Percentiles rank a stretch among this genome's conserved stretches.
phyloP scores from a whole-genome alignment of 345 rosid genomes.

The Gossypium raimondii region DNA sequence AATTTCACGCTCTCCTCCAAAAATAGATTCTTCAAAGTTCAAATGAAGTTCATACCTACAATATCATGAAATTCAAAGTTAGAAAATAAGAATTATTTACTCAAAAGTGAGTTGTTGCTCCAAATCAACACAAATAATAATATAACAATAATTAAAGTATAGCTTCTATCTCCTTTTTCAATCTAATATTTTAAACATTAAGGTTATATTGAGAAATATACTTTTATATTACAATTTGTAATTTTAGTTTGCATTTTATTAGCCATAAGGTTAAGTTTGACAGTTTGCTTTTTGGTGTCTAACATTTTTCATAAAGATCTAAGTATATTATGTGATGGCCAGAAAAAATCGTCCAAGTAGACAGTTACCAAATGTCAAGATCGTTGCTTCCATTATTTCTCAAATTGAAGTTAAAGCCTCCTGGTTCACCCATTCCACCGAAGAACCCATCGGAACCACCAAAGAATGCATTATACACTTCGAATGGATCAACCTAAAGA shows the following conservation, averaged over 20 bases:
- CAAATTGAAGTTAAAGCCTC: constrained; percentile 54
- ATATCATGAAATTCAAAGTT: constrained; percentile 7
- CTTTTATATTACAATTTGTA: neutral
- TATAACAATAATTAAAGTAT: neutral
- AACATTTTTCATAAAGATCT: neutral
- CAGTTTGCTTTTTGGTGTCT: neutral
- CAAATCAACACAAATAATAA: neutral
- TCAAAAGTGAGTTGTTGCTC: neutral
- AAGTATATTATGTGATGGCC: neutral
- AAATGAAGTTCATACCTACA: constrained; percentile 64
- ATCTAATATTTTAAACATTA: constrained; percentile 1
- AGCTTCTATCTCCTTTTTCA: neutral
- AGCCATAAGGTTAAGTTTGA: neutral
- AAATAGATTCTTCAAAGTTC: constrained; percentile 86
- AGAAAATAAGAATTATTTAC: neutral
- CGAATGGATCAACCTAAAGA: constrained; percentile 83
- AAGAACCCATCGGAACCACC: constrained; percentile 74
- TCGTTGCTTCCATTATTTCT: constrained; percentile 44
- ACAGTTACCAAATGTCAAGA: constrained; percentile 72
- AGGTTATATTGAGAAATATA: neutral
- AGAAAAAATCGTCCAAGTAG: neutral
- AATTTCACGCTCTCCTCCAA: constrained; percentile 66
- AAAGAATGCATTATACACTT: constrained; percentile 71
- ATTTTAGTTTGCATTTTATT: neutral
- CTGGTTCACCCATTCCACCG: constrained; percentile 48